These are phyloP conservation scores for Vitis riparia DNA, from an alignment of 164 flowering plant species.

Conservation along the genomic window DNA sequence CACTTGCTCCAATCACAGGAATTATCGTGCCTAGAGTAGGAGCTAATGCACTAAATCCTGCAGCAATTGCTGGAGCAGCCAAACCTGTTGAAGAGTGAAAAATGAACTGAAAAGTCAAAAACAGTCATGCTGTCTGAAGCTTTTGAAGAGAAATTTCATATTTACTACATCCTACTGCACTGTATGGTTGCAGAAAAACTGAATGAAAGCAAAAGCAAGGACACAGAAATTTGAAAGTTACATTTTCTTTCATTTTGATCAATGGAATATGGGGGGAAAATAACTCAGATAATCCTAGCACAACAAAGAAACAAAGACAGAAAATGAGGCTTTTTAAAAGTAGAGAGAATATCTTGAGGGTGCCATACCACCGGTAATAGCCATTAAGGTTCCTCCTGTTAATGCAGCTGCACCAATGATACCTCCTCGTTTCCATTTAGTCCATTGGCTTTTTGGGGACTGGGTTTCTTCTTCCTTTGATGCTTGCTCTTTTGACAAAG, in stretches of 20 bases:
- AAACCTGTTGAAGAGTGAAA: constrained; percentile 58
- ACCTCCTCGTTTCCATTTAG: constrained; percentile 96
- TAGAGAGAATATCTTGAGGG: background rate
- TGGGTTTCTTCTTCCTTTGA: constrained; percentile 40
- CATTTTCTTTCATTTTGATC: no score
- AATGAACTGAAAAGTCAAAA: constrained; percentile 7
- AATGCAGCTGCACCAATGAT: constrained; percentile 99
- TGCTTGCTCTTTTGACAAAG: constrained; percentile 57
- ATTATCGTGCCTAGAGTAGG: constrained; percentile 91
- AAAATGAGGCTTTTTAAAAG: no score
- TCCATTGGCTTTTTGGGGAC: constrained; percentile 62
- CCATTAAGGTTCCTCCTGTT: constrained; percentile 97
- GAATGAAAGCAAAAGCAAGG: no score
- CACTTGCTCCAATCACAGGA: constrained; percentile 98
- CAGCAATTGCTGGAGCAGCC: constrained; percentile 99
- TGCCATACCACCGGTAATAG: constrained; percentile 89
- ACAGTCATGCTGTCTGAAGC: background rate
- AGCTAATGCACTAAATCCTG: constrained; percentile 95
- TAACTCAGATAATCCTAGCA: no score
- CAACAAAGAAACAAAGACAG: no score
- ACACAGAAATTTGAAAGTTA: no score
- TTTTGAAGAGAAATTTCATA: background rate
- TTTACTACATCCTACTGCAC: background rate
- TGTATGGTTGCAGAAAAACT: no score
- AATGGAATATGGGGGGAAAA: no score